These are phyloP conservation scores for Blastomyces parvus DNA, from an alignment of 2,329 filamentous ascomycete genomes.

Conservation along the genomic window DNA sequence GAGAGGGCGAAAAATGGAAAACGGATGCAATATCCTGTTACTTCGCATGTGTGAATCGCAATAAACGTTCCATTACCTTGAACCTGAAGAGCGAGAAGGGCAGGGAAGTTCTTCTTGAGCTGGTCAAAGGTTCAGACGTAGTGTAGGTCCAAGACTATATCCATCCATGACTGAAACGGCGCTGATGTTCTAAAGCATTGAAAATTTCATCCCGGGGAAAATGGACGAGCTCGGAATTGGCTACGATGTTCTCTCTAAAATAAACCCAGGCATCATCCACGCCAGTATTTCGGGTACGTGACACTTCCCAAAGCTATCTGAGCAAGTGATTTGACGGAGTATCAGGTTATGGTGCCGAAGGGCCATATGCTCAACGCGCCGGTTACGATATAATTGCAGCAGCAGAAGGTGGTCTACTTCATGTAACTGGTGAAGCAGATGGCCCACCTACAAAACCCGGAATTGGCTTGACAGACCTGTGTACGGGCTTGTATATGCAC, in stretches of 20 bases:
- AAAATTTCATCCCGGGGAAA: conserved; percentile 39
- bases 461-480: conserved; percentile 38
- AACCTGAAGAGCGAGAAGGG: conserved; percentile 25
- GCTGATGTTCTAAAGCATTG: conserved; percentile 22
- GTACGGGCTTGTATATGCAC: conserved; percentile 39
- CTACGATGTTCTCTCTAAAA: conserved; percentile 28
- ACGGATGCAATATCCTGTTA: conserved; percentile 33
- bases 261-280: conserved; percentile 35
- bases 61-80: conserved; percentile 35
- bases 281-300: conserved; percentile 36
- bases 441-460: conserved; percentile 36
- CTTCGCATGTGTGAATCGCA: conserved; percentile 38
- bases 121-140: conserved; percentile 33
- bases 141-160: conserved; percentile 20
- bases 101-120: conserved; percentile 25
- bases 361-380: conserved; percentile 35
- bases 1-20: conserved; percentile 23
- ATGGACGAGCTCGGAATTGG: conserved; percentile 35
- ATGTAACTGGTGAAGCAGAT: conserved; percentile 36
- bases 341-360: conserved; percentile 31
- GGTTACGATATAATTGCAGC: conserved; percentile 41
- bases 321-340: background rate
- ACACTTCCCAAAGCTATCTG: background rate
- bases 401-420: conserved; percentile 37
- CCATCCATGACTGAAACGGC: background rate